Base-by-base conservation (phyloP, 2,329 filamentous ascomycete genomes). In the Neopestalotiopsis clavispora region DNA sequence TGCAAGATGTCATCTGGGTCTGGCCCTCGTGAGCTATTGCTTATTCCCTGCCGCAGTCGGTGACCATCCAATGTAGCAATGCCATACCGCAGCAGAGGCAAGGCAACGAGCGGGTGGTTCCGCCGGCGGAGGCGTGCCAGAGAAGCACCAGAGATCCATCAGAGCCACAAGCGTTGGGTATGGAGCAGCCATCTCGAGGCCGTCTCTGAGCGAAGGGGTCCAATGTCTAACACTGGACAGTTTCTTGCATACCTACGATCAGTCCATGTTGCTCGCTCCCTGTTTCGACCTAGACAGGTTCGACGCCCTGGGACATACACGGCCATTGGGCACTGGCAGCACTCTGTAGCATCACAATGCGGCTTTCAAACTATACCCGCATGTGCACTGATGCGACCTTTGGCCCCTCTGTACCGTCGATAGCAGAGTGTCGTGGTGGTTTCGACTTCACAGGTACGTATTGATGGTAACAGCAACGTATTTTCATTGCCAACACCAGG, bases 401-500 rank as follows among this genome's bases (percentile, higher is more conserved):
- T 20, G 58, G 58, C 13, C 58, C 58, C 32, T 30, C 58, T 14
- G 58, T 61, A 14, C 58, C 58, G 58, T 30, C 14, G n/a, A 61
- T 40, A 61, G 30, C 20, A 13, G 58, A 61, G 17, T 61, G 58
- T 30, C 58, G 58, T 61, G 58, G 30, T n/a, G 58, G 58, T 14
- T 67, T 63, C 49, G 66, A 63, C 52, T 67, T 67, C 20, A 67
- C 66, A 56, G 66, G 58, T 67, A 63, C 14, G 13, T 45, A 63
- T 63, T 28, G 23, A 10, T 28, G 23, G 62, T 4, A 2, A 17
- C 10, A 28, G 30, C 32, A 58, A 4, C 23, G 23, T 61, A 30
- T 13, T n/a, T 14, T 23, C 23, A 7, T 14, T 12, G 12, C 30
- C 30, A 28, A 28, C 23, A 28, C 23, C 23, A 28, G 23, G 32